Evolutionary conservation across 305 asterid genomes (phyloP), one percentile per base, ranked within the genome.

Genomic region (Fraxinus sp.): DNA sequence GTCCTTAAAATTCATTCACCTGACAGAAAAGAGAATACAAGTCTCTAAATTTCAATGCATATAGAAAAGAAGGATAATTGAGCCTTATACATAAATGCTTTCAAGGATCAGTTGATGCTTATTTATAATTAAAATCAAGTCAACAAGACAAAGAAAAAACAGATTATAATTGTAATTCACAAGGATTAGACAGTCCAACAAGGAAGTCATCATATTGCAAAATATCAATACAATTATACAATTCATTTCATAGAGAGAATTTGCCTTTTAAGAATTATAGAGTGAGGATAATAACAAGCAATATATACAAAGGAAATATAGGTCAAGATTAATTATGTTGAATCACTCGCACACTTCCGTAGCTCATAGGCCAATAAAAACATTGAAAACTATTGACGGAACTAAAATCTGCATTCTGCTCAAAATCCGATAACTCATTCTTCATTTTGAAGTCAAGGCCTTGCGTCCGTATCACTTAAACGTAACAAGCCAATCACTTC

Each of bases 1-100:
- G 79, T 80, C 72, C 77, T 82, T 39, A 18, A 59, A 72, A 74
- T 52, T 81, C 70, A 82, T 78, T 39, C 83, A 88, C 91, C 93
- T 89, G 90, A 39, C 30, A 85, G 75, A 84, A 76, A 75, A 76
- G 78, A 83, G 20, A 72, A 46, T 55, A 71, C 74, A 59, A 77
- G 18, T 24, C 70, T 44, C 62, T 75, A 11, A 37, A 49, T 46
- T 39, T 57, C 68, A 74, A 73, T 28, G 39, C 76, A 70, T 76
- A 32, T 7, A 35, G 74, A 9, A 70, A 44, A 71, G 41, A 24
- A 77, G 71, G 71, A 70, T 52, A 78, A 70, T 26, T 26, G 44
- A 52, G 35, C 78, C 44, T 59, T 44, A 30, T 24, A 14, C n/a
- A 18, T 79, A 46, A 83, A 55, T 80, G 72, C 72, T 62, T 62